These are phyloP conservation scores for Dactylorhiza incarnata DNA, from an alignment of 106 monocot genomes.

Conservation along the genomic window DNA sequence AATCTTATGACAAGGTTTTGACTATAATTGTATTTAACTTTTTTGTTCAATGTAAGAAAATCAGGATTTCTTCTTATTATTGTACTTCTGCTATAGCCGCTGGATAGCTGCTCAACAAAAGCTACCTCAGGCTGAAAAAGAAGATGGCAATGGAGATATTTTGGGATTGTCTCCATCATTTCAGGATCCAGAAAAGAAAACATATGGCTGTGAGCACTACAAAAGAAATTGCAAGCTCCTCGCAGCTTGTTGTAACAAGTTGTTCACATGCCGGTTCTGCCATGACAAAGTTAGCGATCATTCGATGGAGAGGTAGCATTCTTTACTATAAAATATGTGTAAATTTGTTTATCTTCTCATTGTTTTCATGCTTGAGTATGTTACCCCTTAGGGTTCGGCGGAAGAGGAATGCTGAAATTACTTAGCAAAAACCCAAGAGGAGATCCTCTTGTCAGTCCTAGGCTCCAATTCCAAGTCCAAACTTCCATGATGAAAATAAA, in stretches of 20 bases:
- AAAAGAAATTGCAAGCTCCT: slow-evolving; percentile 94
- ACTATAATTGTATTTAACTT: slow-evolving; percentile 9
- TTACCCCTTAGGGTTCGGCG: no score
- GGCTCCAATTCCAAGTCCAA: no score
- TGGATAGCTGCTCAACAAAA: slow-evolving; percentile 99
- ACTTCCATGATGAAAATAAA: no score
- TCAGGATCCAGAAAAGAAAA: slow-evolving; percentile 65
- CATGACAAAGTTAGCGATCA: slow-evolving; percentile 99
- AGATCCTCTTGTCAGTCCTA: no score
- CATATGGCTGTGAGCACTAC: slow-evolving; percentile 95
- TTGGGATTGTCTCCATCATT: slow-evolving; percentile 74
- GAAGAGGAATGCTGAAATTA: no score
- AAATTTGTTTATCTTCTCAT: background rate
- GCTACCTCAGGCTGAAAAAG: slow-evolving; percentile 41
- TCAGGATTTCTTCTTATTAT: background rate
- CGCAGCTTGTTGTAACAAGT: slow-evolving; percentile 90
- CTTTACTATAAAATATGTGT: background rate
- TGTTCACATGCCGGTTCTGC: slow-evolving; percentile 95
- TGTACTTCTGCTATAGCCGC: slow-evolving; percentile 29
- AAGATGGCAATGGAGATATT: slow-evolving; percentile 23
- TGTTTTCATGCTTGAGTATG: background rate
- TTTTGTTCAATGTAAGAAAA: slow-evolving; percentile 1
- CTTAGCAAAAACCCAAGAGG: no score
- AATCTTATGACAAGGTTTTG: slow-evolving; percentile 96
- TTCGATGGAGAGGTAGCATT: slow-evolving; percentile 87